Percentiles rank a stretch among this genome's conserved stretches.
These are phyloP conservation scores for Echeveria elegans DNA, from an alignment of 164 flowering plant genomes.

Conservation along the genomic window DNA sequence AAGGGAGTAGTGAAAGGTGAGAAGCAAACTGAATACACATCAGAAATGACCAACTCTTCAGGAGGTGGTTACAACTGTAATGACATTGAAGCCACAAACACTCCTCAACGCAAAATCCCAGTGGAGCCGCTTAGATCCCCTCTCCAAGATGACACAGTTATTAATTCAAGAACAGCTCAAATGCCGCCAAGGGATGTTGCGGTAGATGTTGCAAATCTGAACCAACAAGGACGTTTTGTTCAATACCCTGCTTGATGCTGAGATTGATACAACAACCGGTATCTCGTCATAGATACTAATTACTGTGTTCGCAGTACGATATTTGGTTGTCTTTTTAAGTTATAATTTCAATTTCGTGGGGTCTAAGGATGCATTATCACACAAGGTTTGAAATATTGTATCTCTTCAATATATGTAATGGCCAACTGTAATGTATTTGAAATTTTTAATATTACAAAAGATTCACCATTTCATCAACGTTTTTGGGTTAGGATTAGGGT, in stretches of 20 bases:
- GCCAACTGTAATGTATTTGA: no score
- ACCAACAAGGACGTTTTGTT: not conserved
- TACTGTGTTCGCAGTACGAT: no score
- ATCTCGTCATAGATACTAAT: no score
- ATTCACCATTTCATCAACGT: no score
- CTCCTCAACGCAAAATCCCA: not conserved
- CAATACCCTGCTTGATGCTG: not conserved
- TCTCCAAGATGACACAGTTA: not conserved
- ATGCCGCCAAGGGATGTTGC: not conserved
- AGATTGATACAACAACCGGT: no score
- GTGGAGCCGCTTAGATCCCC: not conserved
- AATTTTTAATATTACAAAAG: no score
- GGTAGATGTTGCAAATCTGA: not conserved
- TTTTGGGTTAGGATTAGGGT: no score
- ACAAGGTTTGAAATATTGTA: no score
- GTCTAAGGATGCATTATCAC: no score
- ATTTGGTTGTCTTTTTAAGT: no score
- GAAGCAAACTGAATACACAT: conserved; percentile 13
- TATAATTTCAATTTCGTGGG: no score
- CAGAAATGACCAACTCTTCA: conserved; percentile 1
- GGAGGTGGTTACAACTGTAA: not conserved
- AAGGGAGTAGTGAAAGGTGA: conserved; percentile 8
- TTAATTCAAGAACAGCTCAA: not conserved
- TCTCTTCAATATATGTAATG: no score
- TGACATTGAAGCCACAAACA: not conserved